These are phyloP conservation scores for Lactarius akahatsu DNA, from an alignment of 768 basidiomycete species.

Conservation along the genomic window DNA sequence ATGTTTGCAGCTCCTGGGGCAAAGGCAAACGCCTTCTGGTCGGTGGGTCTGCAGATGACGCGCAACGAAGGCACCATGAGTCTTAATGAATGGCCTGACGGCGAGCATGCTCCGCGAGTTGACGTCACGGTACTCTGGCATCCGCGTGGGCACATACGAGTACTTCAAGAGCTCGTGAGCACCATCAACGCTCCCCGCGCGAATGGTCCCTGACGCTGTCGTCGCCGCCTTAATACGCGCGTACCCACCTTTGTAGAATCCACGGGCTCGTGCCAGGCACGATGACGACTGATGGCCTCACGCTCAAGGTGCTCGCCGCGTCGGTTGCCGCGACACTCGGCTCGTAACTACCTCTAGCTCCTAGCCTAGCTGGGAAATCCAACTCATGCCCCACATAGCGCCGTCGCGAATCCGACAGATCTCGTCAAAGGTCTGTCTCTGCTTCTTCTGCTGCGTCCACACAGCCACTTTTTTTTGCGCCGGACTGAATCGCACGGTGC, in stretches of 20 bases:
- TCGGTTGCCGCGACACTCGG: slow-evolving; percentile 37
- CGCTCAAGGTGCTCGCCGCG: slow-evolving; percentile 38
- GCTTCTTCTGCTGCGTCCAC: neutral
- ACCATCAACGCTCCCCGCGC: neutral
- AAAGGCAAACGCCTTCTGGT: slow-evolving; percentile 37
- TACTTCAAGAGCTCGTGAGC: slow-evolving; percentile 40
- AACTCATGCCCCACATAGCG: slow-evolving; percentile 25
- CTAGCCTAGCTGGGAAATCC: neutral
- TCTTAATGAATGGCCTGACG: slow-evolving; percentile 36
- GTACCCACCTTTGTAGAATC: slow-evolving; percentile 29
- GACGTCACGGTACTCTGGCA: slow-evolving; percentile 39
- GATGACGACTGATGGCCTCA: slow-evolving; percentile 36
- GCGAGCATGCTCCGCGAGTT: slow-evolving; percentile 40
- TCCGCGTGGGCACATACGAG: slow-evolving; percentile 40
- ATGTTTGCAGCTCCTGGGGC: slow-evolving; percentile 32
- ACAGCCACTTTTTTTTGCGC: neutral
- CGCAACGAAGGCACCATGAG: slow-evolving; percentile 37
- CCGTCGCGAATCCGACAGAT: slow-evolving; percentile 39
- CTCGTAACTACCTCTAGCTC: slow-evolving; percentile 31
- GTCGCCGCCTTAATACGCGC: neutral
- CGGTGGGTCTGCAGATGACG: slow-evolving; percentile 37
- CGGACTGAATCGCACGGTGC: neutral
- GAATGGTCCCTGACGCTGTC: neutral
- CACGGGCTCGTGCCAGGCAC: slow-evolving; percentile 31
- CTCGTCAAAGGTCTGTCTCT: slow-evolving; percentile 37